phyloP scores from a whole-genome alignment of 2,329 filamentous ascomycete species.

The Sporothrix sp. region DNA sequence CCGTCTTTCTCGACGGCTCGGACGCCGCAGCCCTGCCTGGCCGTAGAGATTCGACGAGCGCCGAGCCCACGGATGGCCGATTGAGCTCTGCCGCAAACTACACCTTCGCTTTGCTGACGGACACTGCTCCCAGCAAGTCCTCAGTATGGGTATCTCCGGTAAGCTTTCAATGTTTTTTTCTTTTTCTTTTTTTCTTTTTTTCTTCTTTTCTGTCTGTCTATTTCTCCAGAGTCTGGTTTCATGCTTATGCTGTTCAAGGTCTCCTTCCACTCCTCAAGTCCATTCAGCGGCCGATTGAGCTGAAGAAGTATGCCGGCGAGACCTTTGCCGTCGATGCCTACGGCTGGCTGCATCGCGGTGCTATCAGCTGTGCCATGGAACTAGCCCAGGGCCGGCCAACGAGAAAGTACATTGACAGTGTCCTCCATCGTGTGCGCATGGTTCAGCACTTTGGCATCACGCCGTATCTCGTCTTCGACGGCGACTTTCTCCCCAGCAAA shows the following conservation, averaged over 20 bases:
- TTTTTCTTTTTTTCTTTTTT: background rate
- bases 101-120: background rate
- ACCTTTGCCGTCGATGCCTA: conserved; percentile 94
- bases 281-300: conserved; percentile 77
- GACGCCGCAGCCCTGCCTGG: no score
- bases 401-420: conserved; percentile 80
- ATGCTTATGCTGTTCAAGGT: no score
- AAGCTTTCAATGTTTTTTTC: background rate
- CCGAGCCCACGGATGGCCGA: conserved; percentile 14
- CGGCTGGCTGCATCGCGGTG: conserved; percentile 94
- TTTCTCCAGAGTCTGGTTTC: background rate
- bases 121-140: background rate
- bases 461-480: conserved; percentile 95
- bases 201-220: background rate
- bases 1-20: no score
- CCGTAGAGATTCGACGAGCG: no score
- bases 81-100: background rate
- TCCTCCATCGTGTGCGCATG: conserved; percentile 87
- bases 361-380: conserved; percentile 81
- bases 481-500: conserved; percentile 90
- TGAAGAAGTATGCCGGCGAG: conserved; percentile 80
- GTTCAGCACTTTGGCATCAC: conserved; percentile 84
- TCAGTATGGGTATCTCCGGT: conserved; percentile 20
- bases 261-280: conserved; percentile 87
- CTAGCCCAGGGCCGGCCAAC: conserved; percentile 83